Conservation (phyloP, 1,139 yeast species). For the Debaryomycetaceae sp. region DNA sequence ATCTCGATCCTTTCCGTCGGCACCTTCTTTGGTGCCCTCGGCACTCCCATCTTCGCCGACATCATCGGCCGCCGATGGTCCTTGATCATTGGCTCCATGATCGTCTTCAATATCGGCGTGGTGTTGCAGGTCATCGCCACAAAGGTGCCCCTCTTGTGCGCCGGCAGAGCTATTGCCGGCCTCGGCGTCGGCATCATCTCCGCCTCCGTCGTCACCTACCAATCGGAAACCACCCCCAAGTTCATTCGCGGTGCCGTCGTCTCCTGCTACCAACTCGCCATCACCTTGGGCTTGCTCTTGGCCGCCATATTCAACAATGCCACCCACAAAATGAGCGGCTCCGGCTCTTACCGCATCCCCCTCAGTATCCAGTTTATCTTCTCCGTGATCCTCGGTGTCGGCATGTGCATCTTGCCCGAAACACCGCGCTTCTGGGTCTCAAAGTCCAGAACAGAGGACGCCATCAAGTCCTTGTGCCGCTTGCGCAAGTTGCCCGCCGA, state of each 20-base stretch:
- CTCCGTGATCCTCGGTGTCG: conserved; percentile 14
- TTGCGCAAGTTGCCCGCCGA: conserved; percentile 24
- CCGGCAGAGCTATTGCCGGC: conserved; percentile 49
- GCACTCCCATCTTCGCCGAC: conserved; percentile 47
- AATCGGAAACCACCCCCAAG: conserved; percentile 26
- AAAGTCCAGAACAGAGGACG: conserved; percentile 34
- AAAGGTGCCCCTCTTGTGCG: conserved; percentile 31
- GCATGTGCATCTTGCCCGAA: conserved; percentile 10
- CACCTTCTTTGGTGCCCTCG: conserved; percentile 57
- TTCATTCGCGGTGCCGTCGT: conserved; percentile 39
- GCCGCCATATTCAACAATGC: conserved; percentile 27
- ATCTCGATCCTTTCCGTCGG: conserved; percentile 64
- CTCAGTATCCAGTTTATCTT: conserved; percentile 34
- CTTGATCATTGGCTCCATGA: conserved; percentile 38
- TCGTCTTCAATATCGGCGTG: conserved; percentile 51
- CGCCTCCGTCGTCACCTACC: conserved; percentile 30
- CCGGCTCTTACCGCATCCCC: conserved; percentile 32
- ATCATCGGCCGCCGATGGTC: conserved; percentile 49
- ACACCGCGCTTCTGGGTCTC: conserved; percentile 15
- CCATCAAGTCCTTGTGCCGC: conserved; percentile 35
- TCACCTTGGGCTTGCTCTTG: conserved; percentile 27
- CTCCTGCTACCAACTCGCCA: conserved; percentile 36
- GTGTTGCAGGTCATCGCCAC: conserved; percentile 49
- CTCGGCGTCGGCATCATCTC: conserved; percentile 30
- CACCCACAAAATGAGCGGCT: conserved; percentile 3